phyloP scores from a whole-genome alignment of 495 filamentous ascomycete species.

The Clavariopsis aquatica region DNA sequence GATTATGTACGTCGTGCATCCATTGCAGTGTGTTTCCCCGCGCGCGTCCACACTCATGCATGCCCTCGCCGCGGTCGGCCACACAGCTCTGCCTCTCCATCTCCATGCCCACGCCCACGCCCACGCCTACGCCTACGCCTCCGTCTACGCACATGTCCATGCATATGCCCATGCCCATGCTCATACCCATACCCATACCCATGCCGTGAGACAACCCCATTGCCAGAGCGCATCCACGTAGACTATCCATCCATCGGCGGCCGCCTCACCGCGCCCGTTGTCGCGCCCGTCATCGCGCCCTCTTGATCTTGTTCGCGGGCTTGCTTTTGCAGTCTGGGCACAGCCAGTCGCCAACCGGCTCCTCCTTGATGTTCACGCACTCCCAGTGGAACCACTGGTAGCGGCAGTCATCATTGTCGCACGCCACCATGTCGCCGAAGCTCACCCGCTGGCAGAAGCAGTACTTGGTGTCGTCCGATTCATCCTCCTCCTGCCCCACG shows the following conservation, averaged over 20 bases:
- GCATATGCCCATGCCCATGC: no score
- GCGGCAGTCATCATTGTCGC: constrained; percentile 88
- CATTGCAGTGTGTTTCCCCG: neutral
- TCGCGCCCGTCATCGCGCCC: constrained; percentile 26
- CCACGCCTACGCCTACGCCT: no score
- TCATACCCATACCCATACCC: no score
- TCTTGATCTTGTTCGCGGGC: constrained; percentile 42
- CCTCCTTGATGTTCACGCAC: constrained; percentile 85
- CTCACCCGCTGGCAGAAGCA: constrained; percentile 90
- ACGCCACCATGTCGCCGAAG: constrained; percentile 97
- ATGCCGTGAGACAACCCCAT: no score
- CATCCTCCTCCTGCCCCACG: constrained; percentile 72
- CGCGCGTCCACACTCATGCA: neutral
- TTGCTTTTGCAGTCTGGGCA: constrained; percentile 75
- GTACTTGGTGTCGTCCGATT: constrained; percentile 84
- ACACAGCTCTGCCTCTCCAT: no score
- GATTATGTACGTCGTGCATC: neutral
- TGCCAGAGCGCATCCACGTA: neutral
- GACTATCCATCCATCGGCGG: neutral
- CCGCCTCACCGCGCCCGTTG: neutral
- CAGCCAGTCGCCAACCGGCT: constrained; percentile 90
- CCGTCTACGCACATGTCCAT: no score
- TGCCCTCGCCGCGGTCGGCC: no score
- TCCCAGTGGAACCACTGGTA: constrained; percentile 99
- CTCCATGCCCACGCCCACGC: no score